Conservation (phyloP, 1,284 basidiomycete species). For the Coniferiporia sulphurascens region DNA sequence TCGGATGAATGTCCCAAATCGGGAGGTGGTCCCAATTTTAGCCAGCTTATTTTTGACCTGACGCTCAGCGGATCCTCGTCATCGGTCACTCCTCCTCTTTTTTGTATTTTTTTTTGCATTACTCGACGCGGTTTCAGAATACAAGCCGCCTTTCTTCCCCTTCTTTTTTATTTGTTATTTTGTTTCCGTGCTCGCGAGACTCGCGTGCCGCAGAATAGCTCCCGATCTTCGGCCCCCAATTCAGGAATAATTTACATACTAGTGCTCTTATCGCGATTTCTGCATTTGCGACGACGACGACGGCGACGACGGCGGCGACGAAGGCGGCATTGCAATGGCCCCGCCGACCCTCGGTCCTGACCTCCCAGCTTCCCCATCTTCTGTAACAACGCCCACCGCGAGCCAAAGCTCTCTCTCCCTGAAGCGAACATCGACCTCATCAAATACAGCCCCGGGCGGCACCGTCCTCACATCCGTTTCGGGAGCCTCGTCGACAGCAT, state of each 20-base stretch:
- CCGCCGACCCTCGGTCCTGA: conserved; percentile 15
- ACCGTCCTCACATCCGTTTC: conserved; percentile 5
- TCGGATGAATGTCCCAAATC: too few species aligned
- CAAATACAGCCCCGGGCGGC: conserved; percentile 5
- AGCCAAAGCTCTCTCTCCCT: background rate
- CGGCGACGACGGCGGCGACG: background rate
- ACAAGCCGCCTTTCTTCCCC: too few species aligned
- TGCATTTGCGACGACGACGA: background rate
- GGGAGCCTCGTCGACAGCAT: conserved; percentile 35
- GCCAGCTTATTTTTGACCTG: too few species aligned
- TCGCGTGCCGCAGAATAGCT: background rate
- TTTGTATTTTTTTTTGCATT: too few species aligned
- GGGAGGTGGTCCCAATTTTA: too few species aligned
- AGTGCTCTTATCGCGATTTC: background rate
- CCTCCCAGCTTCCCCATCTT: conserved; percentile 14
- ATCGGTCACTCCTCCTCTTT: too few species aligned
- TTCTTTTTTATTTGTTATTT: too few species aligned
- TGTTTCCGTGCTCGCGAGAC: too few species aligned
- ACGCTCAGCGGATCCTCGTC: too few species aligned
- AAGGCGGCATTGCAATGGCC: background rate
- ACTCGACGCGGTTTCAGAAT: too few species aligned
- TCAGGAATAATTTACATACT: background rate
- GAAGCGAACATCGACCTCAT: conserved; percentile 1
- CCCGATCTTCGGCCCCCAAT: background rate
- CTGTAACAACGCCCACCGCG: conserved; percentile 3